Percentiles rank a stretch among this genome's conserved stretches.
Evolutionary conservation across 306 rosid species (phyloP).

Genomic region (Notholithocarpus densiflorus): DNA sequence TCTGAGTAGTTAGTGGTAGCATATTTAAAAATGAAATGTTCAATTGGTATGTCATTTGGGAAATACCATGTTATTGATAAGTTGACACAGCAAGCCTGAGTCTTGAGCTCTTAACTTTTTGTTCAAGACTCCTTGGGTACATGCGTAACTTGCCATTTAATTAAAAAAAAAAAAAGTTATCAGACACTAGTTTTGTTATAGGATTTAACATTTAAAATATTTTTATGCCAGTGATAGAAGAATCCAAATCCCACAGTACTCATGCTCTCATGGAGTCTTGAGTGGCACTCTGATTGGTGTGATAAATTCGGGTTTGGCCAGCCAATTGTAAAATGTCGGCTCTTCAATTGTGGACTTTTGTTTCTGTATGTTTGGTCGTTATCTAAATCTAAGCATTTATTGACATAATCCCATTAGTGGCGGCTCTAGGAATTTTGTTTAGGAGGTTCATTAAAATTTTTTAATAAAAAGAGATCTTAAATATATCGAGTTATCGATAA

Average conservation of each 20-base stretch:
- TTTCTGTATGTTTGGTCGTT: not conserved
- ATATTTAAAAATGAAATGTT: not conserved
- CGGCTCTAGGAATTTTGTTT: too few species aligned
- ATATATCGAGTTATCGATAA: too few species aligned
- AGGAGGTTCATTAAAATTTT: too few species aligned
- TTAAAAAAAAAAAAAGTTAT: too few species aligned
- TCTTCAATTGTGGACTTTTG: not conserved
- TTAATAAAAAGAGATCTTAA: too few species aligned
- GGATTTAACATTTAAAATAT: too few species aligned
- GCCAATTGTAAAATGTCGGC: not conserved
- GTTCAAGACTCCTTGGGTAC: too few species aligned
- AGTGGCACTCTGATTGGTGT: not conserved
- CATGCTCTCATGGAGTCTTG: not conserved
- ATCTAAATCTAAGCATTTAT: not conserved
- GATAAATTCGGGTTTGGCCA: not conserved
- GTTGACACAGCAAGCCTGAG: not conserved
- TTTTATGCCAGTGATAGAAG: too few species aligned
- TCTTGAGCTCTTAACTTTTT: too few species aligned
- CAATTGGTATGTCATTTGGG: not conserved
- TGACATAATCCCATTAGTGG: too few species aligned
- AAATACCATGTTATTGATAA: not conserved
- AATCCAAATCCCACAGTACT: not conserved
- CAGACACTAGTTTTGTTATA: too few species aligned
- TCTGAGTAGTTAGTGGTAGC: not conserved
- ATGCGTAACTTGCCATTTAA: too few species aligned